Conservation (phyloP, 805 yeast genomes). For the Spathaspora boniae region DNA sequence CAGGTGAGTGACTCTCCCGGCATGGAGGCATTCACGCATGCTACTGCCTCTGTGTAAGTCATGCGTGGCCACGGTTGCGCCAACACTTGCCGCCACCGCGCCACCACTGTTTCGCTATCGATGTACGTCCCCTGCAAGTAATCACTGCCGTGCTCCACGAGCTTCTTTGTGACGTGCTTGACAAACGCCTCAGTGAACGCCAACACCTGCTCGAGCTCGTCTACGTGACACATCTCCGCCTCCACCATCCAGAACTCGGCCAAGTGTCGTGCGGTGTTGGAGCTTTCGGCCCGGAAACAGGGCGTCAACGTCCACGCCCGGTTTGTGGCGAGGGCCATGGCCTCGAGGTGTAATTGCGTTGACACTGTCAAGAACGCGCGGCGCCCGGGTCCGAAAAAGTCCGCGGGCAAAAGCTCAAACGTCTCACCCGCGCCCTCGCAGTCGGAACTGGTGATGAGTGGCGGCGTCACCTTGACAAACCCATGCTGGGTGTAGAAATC, state of each 20-base stretch:
- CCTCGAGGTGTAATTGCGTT: constrained; percentile 88
- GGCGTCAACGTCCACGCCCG: constrained; percentile 90
- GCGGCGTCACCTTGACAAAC: constrained; percentile 78
- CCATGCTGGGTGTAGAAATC: constrained; percentile 51
- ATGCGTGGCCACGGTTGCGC: constrained; percentile 59
- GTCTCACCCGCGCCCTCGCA: constrained; percentile 98
- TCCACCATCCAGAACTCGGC: constrained; percentile 98
- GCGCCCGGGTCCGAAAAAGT: constrained; percentile 60
- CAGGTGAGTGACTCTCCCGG: constrained; percentile 29
- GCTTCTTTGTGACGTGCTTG: constrained; percentile 34
- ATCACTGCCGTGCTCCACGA: constrained; percentile 22
- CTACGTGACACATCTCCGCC: constrained; percentile 75
- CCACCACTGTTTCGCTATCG: constrained; percentile 24
- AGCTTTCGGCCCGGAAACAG: constrained; percentile 89
- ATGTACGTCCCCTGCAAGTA: constrained; percentile 17
- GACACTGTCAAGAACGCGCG: constrained; percentile 81
- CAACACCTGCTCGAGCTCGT: constrained; percentile 57
- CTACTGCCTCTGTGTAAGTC: constrained; percentile 74
- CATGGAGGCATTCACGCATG: constrained; percentile 30
- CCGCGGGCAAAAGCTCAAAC: constrained; percentile 50
- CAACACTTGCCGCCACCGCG: constrained; percentile 61
- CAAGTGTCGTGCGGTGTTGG: constrained; percentile 87
- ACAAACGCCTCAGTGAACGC: constrained; percentile 69
- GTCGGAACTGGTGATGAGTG: constrained; percentile 82
- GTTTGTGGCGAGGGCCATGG: constrained; percentile 64